phyloP scores from a whole-genome alignment of 352 stramenopile genomes.

The Globisporangium paroecandrum region DNA sequence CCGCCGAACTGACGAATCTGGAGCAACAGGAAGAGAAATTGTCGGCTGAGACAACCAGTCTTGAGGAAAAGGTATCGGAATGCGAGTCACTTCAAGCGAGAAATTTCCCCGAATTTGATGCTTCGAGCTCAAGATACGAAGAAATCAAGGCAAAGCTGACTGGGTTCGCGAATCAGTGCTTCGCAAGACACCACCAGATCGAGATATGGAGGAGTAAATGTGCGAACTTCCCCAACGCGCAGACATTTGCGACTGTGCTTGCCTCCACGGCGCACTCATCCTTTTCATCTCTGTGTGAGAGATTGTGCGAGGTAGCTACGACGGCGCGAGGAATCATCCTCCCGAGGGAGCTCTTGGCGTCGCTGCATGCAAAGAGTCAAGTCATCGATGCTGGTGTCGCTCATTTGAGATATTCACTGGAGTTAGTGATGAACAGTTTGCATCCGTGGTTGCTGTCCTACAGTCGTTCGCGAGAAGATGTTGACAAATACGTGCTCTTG shows the following conservation, averaged over 20 bases:
- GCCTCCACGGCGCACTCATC: slow-evolving; percentile 14
- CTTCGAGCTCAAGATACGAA: not conserved
- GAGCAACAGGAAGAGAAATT: slow-evolving; percentile 27
- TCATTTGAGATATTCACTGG: slow-evolving; percentile 25
- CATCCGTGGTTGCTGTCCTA: slow-evolving; percentile 42
- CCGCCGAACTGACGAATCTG: slow-evolving; percentile 9
- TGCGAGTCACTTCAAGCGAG: not conserved
- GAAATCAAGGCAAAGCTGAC: slow-evolving; percentile 22
- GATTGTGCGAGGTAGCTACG: slow-evolving; percentile 15
- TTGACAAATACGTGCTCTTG: slow-evolving; percentile 35
- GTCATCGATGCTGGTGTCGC: slow-evolving; percentile 32
- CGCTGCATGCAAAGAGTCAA: slow-evolving; percentile 28
- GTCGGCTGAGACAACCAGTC: slow-evolving; percentile 8
- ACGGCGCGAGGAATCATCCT: slow-evolving; percentile 7
- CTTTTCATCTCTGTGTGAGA: slow-evolving; percentile 22
- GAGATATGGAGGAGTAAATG: slow-evolving; percentile 32
- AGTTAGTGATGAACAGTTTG: slow-evolving; percentile 27
- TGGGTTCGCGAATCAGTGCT: slow-evolving; percentile 44
- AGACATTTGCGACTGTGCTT: slow-evolving; percentile 3
- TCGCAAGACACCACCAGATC: slow-evolving; percentile 49
- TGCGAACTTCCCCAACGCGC: slow-evolving; percentile 19
- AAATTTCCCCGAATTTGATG: not conserved
- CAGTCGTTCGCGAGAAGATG: slow-evolving; percentile 27
- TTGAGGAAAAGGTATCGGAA: slow-evolving; percentile 17
- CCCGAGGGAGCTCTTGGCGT: slow-evolving; percentile 22